These are phyloP conservation scores for Colletotrichum tropicale DNA, from an alignment of 2,329 filamentous ascomycete genomes.

Conservation along the genomic window DNA sequence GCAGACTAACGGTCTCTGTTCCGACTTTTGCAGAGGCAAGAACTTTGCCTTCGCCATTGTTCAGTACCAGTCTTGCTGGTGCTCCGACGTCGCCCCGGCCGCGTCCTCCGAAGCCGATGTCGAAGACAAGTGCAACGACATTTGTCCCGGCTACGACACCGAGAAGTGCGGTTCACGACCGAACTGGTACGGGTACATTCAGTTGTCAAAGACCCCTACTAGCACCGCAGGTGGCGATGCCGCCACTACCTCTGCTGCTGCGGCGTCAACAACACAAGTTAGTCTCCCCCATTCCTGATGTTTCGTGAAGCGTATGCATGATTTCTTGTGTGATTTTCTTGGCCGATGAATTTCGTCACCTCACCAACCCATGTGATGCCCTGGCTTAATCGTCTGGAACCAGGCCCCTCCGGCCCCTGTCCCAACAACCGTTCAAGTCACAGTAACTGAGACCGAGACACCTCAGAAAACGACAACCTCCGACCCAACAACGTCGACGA, in stretches of 20 bases:
- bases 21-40: slow-evolving; percentile 56
- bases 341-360: neutral
- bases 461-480: slow-evolving; percentile 39
- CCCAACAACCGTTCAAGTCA: slow-evolving; percentile 19
- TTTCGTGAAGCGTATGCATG: neutral
- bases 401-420: slow-evolving; percentile 28
- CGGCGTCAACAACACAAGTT: slow-evolving; percentile 24
- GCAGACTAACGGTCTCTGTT: slow-evolving; percentile 75
- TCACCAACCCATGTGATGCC: slow-evolving; percentile 9
- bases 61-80: slow-evolving; percentile 73
- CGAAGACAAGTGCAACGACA: slow-evolving; percentile 54
- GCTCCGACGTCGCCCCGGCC: slow-evolving; percentile 70
- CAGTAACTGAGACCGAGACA: slow-evolving; percentile 32
- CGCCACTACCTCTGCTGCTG: slow-evolving; percentile 19
- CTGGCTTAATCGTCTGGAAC: slow-evolving; percentile 24
- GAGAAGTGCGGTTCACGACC: slow-evolving; percentile 59
- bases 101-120: slow-evolving; percentile 31
- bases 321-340: slow-evolving; percentile 17
- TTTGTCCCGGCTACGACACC: slow-evolving; percentile 74
- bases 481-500: slow-evolving; percentile 23
- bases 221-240: slow-evolving; percentile 50
- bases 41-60: slow-evolving; percentile 72
- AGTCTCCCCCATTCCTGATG: neutral
- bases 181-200: slow-evolving; percentile 68
- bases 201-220: slow-evolving; percentile 55